Evolutionary conservation across 2,329 filamentous ascomycete genomes (phyloP), one percentile per base, ranked within the genome.

Genomic region (Talaromyces sp.): DNA sequence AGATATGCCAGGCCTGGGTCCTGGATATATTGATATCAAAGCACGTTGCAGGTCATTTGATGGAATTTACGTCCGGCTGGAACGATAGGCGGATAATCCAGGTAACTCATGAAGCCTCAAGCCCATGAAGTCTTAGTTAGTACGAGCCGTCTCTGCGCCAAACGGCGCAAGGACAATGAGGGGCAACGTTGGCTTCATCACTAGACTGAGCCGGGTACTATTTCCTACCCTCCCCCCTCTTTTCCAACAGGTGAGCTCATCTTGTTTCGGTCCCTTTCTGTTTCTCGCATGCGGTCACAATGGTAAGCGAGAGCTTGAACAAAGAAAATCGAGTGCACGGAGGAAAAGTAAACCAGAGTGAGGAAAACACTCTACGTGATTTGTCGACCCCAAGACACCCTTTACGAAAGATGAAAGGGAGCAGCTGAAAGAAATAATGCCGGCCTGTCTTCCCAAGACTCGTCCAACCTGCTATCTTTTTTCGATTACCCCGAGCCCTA

Each of bases 281-380:
- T 37, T 57, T 28, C 35, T 60, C 42, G 42, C 42, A 59, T 59
- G 31, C 39, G 35, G 8, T 23, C 25, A n/a, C 42, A 28, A 42
- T 60, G 48, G 37, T 57, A 52, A 54, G 48, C 35, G 46, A 54
- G 46, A 52, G 42, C 42, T 33, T 3, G 42, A 40, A 54, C 58
- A 60, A 60, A 60, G 58, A 55, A n/a, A 54, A 54, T 11, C 64
- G 62, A 64, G 18, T 14, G 18, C 28, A 44, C 1, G 37, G 25
- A 60, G 23, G 55, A 39, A 60, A 60, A 60, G 5, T 16, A 16
- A 60, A 50, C 9, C 35, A 50, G 9, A 52, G 8, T 16, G 28
- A 8, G 46, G 7, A 23, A 35, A 35, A 37, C 11, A 42, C 25
- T n/a, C 1, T 40, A 50, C 40, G 44, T 44, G 23, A 60, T 60